These are phyloP conservation scores for Talaromyces liani DNA, from an alignment of 495 filamentous ascomycete species.

Conservation along the genomic window DNA sequence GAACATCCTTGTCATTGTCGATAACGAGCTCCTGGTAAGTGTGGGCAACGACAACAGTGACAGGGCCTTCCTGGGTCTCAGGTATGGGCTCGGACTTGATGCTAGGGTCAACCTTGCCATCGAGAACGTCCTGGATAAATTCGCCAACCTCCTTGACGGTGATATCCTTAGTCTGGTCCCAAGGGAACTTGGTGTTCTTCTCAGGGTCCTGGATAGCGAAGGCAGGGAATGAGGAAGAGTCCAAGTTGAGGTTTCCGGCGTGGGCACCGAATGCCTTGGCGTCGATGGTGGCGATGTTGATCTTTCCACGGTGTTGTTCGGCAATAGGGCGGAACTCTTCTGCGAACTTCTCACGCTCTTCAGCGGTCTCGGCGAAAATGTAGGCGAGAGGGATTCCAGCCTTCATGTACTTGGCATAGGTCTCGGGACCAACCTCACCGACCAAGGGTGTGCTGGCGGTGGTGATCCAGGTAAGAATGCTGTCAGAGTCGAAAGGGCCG, in stretches of 20 bases:
- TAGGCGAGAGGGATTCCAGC: slow-evolving; percentile 92
- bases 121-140: slow-evolving; percentile 83
- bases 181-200: slow-evolving; percentile 98
- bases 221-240: slow-evolving; percentile 87
- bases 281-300: slow-evolving; percentile 98
- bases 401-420: slow-evolving; percentile 90
- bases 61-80: slow-evolving; percentile 86
- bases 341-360: slow-evolving; percentile 77
- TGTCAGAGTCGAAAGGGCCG: slow-evolving; percentile 68
- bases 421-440: slow-evolving; percentile 96
- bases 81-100: slow-evolving; percentile 98
- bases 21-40: slow-evolving; percentile 91
- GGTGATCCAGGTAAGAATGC: slow-evolving; percentile 77
- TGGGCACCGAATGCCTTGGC: slow-evolving; percentile 92
- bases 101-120: slow-evolving; percentile 85
- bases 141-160: slow-evolving; percentile 64
- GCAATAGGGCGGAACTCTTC: slow-evolving; percentile 49
- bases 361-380: slow-evolving; percentile 90
- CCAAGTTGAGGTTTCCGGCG: slow-evolving; percentile 94
- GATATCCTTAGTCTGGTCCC: slow-evolving; percentile 75
- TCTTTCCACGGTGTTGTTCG: slow-evolving; percentile 60
- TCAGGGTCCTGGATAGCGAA: slow-evolving; percentile 95
- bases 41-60: slow-evolving; percentile 85
- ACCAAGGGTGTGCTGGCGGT: slow-evolving; percentile 81
- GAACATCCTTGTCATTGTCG: slow-evolving; percentile 91